A percentile compares a stretch with the other conserved stretches of the same genome.
Conservation (phyloP, 768 basidiomycete genomes). For the Xerocomellus amylosporus region DNA sequence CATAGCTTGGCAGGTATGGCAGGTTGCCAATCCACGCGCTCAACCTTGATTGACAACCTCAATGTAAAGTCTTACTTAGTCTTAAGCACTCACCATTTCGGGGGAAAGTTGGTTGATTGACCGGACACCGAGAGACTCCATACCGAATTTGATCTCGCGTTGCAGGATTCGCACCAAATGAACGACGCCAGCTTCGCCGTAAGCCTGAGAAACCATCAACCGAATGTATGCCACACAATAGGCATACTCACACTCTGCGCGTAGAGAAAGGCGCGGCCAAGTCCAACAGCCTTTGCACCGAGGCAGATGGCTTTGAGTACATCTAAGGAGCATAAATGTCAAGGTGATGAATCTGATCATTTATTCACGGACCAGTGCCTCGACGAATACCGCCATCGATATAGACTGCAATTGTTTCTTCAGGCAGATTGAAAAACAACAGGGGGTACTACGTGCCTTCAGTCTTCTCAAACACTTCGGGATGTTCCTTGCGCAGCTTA, state of each 20-base stretch:
- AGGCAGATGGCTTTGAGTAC: slow-evolving; percentile 88
- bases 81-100: slow-evolving; percentile 55
- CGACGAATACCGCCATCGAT: slow-evolving; percentile 76
- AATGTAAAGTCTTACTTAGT: neutral
- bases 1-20: slow-evolving; percentile 21
- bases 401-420: slow-evolving; percentile 52
- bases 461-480: slow-evolving; percentile 67
- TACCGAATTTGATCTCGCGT: slow-evolving; percentile 72
- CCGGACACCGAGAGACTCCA: slow-evolving; percentile 73
- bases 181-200: slow-evolving; percentile 67
- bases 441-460: slow-evolving; percentile 48
- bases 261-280: slow-evolving; percentile 84
- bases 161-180: slow-evolving; percentile 66
- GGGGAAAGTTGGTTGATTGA: slow-evolving; percentile 64
- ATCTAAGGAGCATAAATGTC: slow-evolving; percentile 40
- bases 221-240: neutral
- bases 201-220: slow-evolving; percentile 48
- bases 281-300: slow-evolving; percentile 82
- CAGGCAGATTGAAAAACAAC: neutral
- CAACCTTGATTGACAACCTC: slow-evolving; percentile 40
- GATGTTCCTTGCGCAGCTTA: slow-evolving; percentile 65
- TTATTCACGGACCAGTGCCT: slow-evolving; percentile 59
- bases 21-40: slow-evolving; percentile 68
- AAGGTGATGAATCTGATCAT: neutral
- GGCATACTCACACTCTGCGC: slow-evolving; percentile 65